Base-by-base conservation (phyloP, 108 stramenopile species). In the Cylindrotheca fusiformis region DNA sequence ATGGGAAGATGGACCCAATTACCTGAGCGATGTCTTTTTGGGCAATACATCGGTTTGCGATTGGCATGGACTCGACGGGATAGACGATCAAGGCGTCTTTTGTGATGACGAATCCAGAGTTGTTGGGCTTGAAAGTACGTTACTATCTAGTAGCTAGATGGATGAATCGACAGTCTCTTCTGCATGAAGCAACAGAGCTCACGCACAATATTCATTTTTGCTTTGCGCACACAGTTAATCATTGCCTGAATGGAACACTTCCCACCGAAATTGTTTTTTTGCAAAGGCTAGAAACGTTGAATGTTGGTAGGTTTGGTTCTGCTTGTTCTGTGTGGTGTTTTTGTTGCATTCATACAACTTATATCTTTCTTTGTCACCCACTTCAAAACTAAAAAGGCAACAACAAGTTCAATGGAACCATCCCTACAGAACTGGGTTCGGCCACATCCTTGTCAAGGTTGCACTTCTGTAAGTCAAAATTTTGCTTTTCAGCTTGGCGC, bases 201-300 rank as follows among this genome's bases (percentile, higher is more conserved):
- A n/a, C n/a, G n/a, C n/a, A n/a, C n/a, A n/a, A n/a, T n/a, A n/a
- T n/a, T n/a, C n/a, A n/a, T n/a, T n/a, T n/a, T n/a, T n/a, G n/a
- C n/a, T n/a, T n/a, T n/a, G n/a, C n/a, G n/a, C n/a, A n/a, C n/a
- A n/a, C 14, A 41, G 36, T 41, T 6, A 41, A 41, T 14, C 36
- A 41, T 41, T 41, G 55, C 21, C 18, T 67, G 23, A 26, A 32
- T 21, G 67, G 77, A 3, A 49, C 24, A 3, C 33, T 78, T 36
- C 71, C 77, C 17, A 23, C 28, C 0, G 61, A 54, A 55, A 63
- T 78, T 32, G 30, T 4, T 31, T 54, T 55, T 12, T 74, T 46
- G 22, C 55, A 33, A 26, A 22, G 65, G 0, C 66, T 60, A 56
- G 53, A 26, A n/a, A 1, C 54, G 1, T 48, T 76, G 59, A 63